phyloP scores from a whole-genome alignment of 169 alveolate genomes.

The Cryptosporidium sp. region DNA sequence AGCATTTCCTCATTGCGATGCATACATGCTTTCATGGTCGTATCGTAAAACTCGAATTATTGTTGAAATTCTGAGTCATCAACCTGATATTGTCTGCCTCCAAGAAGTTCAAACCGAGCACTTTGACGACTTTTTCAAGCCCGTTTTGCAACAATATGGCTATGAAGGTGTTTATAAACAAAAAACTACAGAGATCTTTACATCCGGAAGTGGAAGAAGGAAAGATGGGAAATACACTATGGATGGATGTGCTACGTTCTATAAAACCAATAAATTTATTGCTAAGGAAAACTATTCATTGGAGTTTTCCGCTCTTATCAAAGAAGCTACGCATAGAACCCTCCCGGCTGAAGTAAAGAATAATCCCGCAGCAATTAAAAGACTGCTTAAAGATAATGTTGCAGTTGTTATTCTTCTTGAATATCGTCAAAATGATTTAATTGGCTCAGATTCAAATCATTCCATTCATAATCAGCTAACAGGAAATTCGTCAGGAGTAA shows the following conservation, averaged over 20 bases:
- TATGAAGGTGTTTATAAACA: conserved; percentile 85
- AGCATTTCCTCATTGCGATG: conserved; percentile 86
- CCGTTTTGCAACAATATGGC: conserved; percentile 80
- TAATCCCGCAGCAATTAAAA: conserved; percentile 79
- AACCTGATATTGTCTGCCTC: conserved; percentile 84
- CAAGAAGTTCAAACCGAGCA: conserved; percentile 86
- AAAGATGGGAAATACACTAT: conserved; percentile 84
- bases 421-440: conserved; percentile 34
- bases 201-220: conserved; percentile 83
- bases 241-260: conserved; percentile 86
- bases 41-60: conserved; percentile 84
- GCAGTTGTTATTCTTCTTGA: conserved; percentile 81
- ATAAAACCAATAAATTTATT: conserved; percentile 78
- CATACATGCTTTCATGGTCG: conserved; percentile 85
- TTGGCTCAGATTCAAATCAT: conserved; percentile 5
- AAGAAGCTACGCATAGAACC: conserved; percentile 81
- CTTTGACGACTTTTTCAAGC: conserved; percentile 83
- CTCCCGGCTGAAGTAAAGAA: conserved; percentile 81
- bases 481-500: conserved; percentile 22
- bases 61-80: conserved; percentile 81
- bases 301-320: conserved; percentile 82
- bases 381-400: conserved; percentile 84
- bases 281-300: conserved; percentile 82
- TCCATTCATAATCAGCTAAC: not conserved
- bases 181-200: conserved; percentile 84